Percentiles rank a stretch among this genome's conserved stretches.
phyloP scores from a whole-genome alignment of 1,284 basidiomycete species.

The Gymnopus androsaceus region DNA sequence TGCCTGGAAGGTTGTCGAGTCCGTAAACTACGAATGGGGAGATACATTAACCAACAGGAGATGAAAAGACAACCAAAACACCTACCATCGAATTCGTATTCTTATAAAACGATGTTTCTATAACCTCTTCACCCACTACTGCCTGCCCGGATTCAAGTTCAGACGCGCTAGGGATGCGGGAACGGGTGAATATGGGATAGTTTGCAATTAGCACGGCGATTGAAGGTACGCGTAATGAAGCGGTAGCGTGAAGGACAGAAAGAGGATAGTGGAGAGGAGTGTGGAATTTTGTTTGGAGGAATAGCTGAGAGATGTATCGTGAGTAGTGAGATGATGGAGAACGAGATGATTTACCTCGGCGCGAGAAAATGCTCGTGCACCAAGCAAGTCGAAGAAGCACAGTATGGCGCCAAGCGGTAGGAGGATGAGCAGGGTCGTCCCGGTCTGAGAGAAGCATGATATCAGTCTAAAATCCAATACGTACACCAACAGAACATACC shows the following conservation, averaged over 20 bases:
- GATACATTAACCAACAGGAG: neutral
- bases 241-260: constrained; percentile 42
- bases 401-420: constrained; percentile 75
- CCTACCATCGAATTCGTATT: constrained; percentile 78
- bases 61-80: constrained; percentile 16
- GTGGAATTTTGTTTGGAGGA: constrained; percentile 71
- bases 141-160: constrained; percentile 52
- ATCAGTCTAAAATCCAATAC: constrained; percentile 6
- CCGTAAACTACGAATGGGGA: constrained; percentile 58
- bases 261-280: constrained; percentile 52
- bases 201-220: neutral
- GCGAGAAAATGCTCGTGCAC: constrained; percentile 67
- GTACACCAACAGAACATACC: constrained; percentile 42
- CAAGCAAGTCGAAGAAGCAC: constrained; percentile 74
- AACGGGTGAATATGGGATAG: constrained; percentile 63
- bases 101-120: constrained; percentile 72
- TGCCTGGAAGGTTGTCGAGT: constrained; percentile 76
- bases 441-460: constrained; percentile 50
- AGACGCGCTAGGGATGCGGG: constrained; percentile 45
- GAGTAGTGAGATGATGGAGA: constrained; percentile 5
- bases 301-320: constrained; percentile 42
- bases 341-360: constrained; percentile 55
- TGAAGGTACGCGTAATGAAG: neutral
- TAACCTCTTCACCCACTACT: constrained; percentile 31
- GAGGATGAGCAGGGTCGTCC: constrained; percentile 73